These are phyloP conservation scores for Globisporangium splendens DNA, from an alignment of 352 stramenopile genomes.

Conservation along the genomic window DNA sequence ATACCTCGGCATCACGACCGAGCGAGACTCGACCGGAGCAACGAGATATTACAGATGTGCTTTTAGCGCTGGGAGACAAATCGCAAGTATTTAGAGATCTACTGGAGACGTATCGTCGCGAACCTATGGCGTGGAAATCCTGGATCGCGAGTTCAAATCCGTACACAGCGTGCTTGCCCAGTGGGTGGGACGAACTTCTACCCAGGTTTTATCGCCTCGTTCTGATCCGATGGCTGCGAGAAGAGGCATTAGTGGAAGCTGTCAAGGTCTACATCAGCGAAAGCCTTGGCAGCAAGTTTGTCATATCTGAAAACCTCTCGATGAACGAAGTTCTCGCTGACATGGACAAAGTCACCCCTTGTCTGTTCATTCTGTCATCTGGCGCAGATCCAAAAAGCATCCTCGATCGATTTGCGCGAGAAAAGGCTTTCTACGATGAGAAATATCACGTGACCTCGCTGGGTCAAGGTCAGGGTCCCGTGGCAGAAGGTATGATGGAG, in stretches of 20 bases:
- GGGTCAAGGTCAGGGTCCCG: conserved; percentile 68
- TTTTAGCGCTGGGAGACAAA: conserved; percentile 26
- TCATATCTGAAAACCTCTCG: conserved; percentile 7
- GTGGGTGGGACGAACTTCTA: conserved; percentile 26
- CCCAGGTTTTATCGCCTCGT: conserved; percentile 48
- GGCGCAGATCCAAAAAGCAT: conserved; percentile 56
- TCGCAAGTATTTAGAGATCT: conserved; percentile 25
- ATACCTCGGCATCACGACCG: background rate
- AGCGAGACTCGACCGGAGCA: background rate
- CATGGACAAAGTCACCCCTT: conserved; percentile 59
- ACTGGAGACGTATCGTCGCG: conserved; percentile 38
- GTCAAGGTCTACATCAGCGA: conserved; percentile 38
- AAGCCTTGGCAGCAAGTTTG: conserved; percentile 27
- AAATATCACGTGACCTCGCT: conserved; percentile 65
- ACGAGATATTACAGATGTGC: conserved; percentile 15
- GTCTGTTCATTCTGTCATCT: conserved; percentile 72
- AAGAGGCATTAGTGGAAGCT: conserved; percentile 39
- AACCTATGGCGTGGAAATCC: conserved; percentile 32
- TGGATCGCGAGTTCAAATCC: conserved; percentile 42
- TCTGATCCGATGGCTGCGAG: conserved; percentile 54
- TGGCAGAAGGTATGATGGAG: conserved; percentile 60
- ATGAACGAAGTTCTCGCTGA: conserved; percentile 58
- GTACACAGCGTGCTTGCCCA: conserved; percentile 31
- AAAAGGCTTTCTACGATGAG: conserved; percentile 30
- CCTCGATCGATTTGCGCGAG: conserved; percentile 45